Evolutionary conservation across 441 rosid genomes (phyloP).

Genomic region (Jatropha multifida): DNA sequence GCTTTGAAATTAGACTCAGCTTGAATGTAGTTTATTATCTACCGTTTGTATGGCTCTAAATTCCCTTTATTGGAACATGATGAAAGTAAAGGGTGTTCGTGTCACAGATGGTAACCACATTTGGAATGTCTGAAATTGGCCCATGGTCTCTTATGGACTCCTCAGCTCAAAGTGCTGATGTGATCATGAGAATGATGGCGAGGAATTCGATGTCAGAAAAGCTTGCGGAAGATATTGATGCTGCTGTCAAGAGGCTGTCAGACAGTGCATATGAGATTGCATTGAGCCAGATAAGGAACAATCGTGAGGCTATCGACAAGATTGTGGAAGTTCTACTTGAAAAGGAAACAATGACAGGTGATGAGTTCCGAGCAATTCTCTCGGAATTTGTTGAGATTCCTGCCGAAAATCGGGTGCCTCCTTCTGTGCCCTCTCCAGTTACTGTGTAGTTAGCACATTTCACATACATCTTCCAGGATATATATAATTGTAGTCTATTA

Average conservation of each 20-base stretch:
- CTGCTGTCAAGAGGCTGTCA: conserved; percentile 69
- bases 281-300: conserved; percentile 66
- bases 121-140: conserved; percentile 96
- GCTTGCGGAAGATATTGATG: conserved; percentile 89
- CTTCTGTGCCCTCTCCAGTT: conserved; percentile 56
- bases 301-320: conserved; percentile 96
- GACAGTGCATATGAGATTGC: conserved; percentile 85
- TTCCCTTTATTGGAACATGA: not conserved
- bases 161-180: conserved; percentile 70
- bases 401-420: conserved; percentile 62
- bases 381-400: conserved; percentile 89
- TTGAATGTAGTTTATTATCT: not conserved
- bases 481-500: conserved; percentile 26
- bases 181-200: conserved; percentile 99
- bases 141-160: conserved; percentile 97
- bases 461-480: conserved; percentile 1
- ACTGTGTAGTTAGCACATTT: conserved; percentile 38
- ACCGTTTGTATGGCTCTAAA: too few relatives aligned
- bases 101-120: conserved; percentile 86
- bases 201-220: conserved; percentile 96
- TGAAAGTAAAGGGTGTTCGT: not conserved
- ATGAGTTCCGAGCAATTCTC: conserved; percentile 90
- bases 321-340: conserved; percentile 90
- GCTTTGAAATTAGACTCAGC: too few relatives aligned
- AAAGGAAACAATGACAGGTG: conserved; percentile 83